Conservation (phyloP, 2,329 filamentous ascomycete genomes). For the Venturia aucupariae region DNA sequence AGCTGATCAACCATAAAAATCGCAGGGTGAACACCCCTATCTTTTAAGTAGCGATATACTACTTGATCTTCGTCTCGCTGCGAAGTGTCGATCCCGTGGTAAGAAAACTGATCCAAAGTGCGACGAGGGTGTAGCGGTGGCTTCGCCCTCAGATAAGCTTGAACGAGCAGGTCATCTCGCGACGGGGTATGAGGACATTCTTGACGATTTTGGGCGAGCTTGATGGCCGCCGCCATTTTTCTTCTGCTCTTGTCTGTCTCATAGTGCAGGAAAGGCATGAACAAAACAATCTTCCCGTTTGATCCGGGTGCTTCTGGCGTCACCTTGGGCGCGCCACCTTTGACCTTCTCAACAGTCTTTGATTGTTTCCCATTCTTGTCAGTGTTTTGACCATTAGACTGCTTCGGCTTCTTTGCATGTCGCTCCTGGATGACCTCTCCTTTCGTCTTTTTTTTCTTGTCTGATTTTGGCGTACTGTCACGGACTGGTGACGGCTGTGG, state of each 20-base stretch:
- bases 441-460: conserved; percentile 21
- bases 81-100: conserved; percentile 54
- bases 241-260: conserved; percentile 47
- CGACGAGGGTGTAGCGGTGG: conserved; percentile 48
- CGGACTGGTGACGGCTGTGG: conserved; percentile 25
- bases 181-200: conserved; percentile 19
- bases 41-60: conserved; percentile 48
- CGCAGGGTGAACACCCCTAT: conserved; percentile 40
- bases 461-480: conserved; percentile 23
- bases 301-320: conserved; percentile 18
- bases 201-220: conserved; percentile 21
- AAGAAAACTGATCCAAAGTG: conserved; percentile 58
- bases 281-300: conserved; percentile 33
- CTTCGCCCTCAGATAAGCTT: conserved; percentile 40
- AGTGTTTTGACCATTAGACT: conserved; percentile 23
- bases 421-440: conserved; percentile 18
- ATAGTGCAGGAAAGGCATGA: conserved; percentile 59
- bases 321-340: background rate
- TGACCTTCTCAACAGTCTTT: conserved; percentile 5
- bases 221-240: conserved; percentile 49
- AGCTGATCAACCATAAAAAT: conserved; percentile 62
- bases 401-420: conserved; percentile 24
- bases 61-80: conserved; percentile 54
- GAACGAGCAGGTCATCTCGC: conserved; percentile 38
- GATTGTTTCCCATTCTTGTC: conserved; percentile 12